Evolutionary conservation across 768 basidiomycete genomes (phyloP), one percentile per base, ranked within the genome.

Genomic region (Amanita exitialis): DNA sequence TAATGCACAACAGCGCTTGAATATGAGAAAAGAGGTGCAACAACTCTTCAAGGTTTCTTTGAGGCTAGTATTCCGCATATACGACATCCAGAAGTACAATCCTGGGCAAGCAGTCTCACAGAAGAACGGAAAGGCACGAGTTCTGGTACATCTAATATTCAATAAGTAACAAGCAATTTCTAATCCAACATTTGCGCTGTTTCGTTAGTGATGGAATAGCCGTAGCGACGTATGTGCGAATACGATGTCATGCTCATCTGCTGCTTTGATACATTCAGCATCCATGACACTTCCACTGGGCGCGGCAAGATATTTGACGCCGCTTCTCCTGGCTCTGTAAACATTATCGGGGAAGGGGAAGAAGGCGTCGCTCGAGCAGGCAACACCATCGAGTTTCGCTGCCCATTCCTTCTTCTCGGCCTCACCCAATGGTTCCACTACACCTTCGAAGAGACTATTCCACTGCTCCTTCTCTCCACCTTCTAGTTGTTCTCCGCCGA

Each of bases 261-360:
- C 95, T 2, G 92, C 90, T 69, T 90, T 92, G 72, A 99, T 84
- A 61, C 96, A 95, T 65, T 94, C 95, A 41, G 67, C 81, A 61
- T 99, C 96, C 95, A 98, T 98, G 54, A 99, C 92, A 58, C 90
- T 93, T 44, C 96, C 96, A 45, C 84, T 80, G 2, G 90, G 86
- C 6, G 94, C 92, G 21, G 91, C 92, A 43, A 99, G 75, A 67
- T 96, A 97, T 62, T 70, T 80, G 44, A 92, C 94, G 0, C 96
- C 96, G 54, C 91, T 94, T 75, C 88, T 85, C 66, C 79, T 76
- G 46, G 91, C 90, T 41, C 96, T 77, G 64, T 97, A 89, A 30
- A 99, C 95, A 59, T 98, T 99, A 63, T 99, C 96, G 10, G 95
- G 79, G 81, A 98, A 98, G 15, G 96, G 96, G 92, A 98, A 98